Base-by-base conservation (phyloP, 176 grass and related monocot genomes). In the Carex littledalei region DNA sequence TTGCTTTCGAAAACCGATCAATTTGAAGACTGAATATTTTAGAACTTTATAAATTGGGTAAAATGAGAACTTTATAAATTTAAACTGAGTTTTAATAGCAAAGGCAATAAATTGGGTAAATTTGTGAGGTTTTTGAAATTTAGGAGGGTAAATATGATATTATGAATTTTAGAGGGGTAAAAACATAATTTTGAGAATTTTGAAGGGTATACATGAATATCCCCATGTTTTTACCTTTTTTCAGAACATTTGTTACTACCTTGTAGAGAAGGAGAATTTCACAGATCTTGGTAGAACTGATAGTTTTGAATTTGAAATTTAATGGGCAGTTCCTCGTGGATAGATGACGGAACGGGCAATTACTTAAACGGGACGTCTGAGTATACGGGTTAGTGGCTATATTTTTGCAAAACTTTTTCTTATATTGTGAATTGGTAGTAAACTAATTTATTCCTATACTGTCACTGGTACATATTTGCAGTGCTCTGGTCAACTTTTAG, bases 381-480 rank as follows among this genome's bases (percentile, higher is more conserved):
- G 67, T 99, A 99, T 79, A 99, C 95, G 93, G 96, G 96, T 95
- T 66, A 72, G 89, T 84, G 9, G 0, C 29, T 58, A 68, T 18
- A 61, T 74, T 85, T 62, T 45, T 72, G 17, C 37, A 72, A 60
- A 73, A 64, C 45, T 5, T 26, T 59, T 0, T 83, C 54, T 22
- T 11, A 39, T 39, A 39, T 4, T 39, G 37, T 39, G 12, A 32
- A 53, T 55, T 88, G 54, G n/a, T 78, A 88, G 50, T 14, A 69
- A 24, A 77, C 0, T 56, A 55, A 12, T 65, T 76, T 74, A 54
- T 55, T 39, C 84, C 55, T 9, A 63, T 60, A 39, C 41, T 21
- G 18, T 15, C 71, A 32, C 10, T 84, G 6, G 12, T 84, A 59
- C 15, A 79, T 54, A 21, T 17, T 20, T 43, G 20, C 56, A 10